A percentile compares a stretch with the other conserved stretches of the same genome.
Evolutionary conservation across 192 early-diverging fungal genomes (phyloP).

Genomic region (Mortierella alpina): DNA sequence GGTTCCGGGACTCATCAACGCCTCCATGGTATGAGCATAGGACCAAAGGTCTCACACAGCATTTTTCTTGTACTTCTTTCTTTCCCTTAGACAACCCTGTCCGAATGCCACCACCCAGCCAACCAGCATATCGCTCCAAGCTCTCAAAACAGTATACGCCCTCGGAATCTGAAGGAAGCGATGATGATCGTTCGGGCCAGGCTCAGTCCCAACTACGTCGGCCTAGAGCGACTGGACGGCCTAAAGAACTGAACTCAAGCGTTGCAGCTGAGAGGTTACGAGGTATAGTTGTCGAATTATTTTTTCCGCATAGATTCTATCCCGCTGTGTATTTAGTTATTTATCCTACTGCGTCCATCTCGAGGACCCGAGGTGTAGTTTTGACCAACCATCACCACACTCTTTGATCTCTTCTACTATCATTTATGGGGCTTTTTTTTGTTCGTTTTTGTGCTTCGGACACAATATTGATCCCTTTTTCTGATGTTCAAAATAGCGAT

Average conservation of each 20-base stretch:
- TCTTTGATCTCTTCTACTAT: neutral
- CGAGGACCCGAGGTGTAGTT: no score
- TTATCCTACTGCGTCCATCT: slow-evolving; percentile 1
- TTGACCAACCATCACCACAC: neutral
- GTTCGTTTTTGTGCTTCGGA: neutral
- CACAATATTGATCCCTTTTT: neutral
- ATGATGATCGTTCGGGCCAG: slow-evolving; percentile 24
- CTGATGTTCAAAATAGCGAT: slow-evolving; percentile 3
- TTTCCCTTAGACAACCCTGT: slow-evolving; percentile 15
- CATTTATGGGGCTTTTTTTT: neutral
- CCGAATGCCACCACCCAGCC: slow-evolving; percentile 19
- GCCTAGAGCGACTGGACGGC: slow-evolving; percentile 6
- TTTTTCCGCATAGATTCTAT: neutral
- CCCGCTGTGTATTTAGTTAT: neutral
- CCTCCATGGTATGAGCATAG: neutral
- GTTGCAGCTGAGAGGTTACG: slow-evolving; percentile 27
- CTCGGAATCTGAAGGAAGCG: slow-evolving; percentile 41
- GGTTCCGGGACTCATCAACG: neutral
- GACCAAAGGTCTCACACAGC: no score
- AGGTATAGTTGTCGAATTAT: slow-evolving; percentile 4
- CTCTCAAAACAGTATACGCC: slow-evolving; percentile 47
- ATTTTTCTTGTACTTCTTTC: neutral
- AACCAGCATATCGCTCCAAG: slow-evolving; percentile 32
- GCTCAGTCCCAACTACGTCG: neutral
- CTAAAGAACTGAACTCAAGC: slow-evolving; percentile 5